These are phyloP conservation scores for Paecilomyces niveus DNA, from an alignment of 2,329 filamentous ascomycete species.

Conservation along the genomic window DNA sequence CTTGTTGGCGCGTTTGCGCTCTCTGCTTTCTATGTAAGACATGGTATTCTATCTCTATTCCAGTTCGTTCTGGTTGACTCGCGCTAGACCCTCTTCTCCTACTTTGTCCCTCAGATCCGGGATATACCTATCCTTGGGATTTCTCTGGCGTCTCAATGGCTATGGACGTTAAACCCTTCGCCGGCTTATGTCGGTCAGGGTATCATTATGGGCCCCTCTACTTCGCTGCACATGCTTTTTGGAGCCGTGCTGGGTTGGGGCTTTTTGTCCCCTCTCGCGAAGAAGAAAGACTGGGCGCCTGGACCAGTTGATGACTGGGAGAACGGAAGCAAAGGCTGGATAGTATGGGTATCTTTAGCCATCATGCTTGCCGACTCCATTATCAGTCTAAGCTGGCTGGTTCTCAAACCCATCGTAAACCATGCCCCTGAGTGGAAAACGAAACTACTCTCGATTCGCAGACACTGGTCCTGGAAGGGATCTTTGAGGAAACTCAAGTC, in stretches of 20 bases:
- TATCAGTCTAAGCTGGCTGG: slow-evolving; percentile 75
- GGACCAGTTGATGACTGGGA: slow-evolving; percentile 85
- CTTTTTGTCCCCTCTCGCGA: slow-evolving; percentile 80
- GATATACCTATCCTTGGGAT: slow-evolving; percentile 81
- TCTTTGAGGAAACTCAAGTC: slow-evolving; percentile 13
- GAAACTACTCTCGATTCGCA: slow-evolving; percentile 20
- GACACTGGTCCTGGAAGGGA: slow-evolving; percentile 16
- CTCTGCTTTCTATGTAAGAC: slow-evolving; percentile 48
- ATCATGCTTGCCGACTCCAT: slow-evolving; percentile 96
- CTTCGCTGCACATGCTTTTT: slow-evolving; percentile 90
- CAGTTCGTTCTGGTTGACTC: slow-evolving; percentile 8
- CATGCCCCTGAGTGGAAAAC: slow-evolving; percentile 34
- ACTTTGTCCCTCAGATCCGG: slow-evolving; percentile 79
- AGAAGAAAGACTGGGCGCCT: slow-evolving; percentile 79
- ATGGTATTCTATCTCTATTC: slow-evolving; percentile 4
- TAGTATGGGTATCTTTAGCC: slow-evolving; percentile 90
- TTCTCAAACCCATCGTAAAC: slow-evolving; percentile 55
- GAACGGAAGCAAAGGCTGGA: slow-evolving; percentile 92
- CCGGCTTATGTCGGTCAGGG: slow-evolving; percentile 97
- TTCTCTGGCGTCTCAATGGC: slow-evolving; percentile 68
- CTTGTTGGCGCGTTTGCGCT: slow-evolving; percentile 53
- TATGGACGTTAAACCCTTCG: slow-evolving; percentile 94
- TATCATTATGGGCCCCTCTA: slow-evolving; percentile 96
- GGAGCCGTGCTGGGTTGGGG: slow-evolving; percentile 89
- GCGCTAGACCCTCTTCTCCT: slow-evolving; percentile 69